phyloP scores from a whole-genome alignment of 441 rosid genomes.

The Pelargonium cotyledonis region DNA sequence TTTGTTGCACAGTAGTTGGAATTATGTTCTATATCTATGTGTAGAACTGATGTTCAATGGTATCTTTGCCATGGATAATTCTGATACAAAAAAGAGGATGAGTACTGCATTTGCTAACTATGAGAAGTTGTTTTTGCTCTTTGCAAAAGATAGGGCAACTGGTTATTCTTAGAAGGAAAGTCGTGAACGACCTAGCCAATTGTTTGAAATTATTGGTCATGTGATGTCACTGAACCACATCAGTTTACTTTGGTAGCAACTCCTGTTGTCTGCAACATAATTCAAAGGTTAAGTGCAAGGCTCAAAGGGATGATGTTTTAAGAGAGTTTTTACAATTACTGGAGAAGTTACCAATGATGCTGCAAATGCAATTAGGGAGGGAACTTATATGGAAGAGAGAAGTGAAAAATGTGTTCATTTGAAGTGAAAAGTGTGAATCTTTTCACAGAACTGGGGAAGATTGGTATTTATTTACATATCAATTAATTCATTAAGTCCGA shows the following conservation, averaged over 20 bases:
- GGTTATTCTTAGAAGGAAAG: not conserved
- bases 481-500: no score
- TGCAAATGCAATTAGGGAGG: conserved; percentile 25
- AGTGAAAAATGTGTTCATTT: conserved; percentile 23
- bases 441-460: no score
- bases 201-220: not conserved
- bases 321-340: conserved; percentile 21
- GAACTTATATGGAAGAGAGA: conserved; percentile 22
- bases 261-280: conserved; percentile 17
- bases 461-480: no score
- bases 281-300: conserved; percentile 22
- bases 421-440: no score
- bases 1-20: not conserved
- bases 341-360: conserved; percentile 25
- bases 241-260: conserved; percentile 13
- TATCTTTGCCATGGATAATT: conserved; percentile 15
- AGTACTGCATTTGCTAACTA: conserved; percentile 19
- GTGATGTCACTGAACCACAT: conserved; percentile 13
- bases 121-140: conserved; percentile 5
- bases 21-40: not conserved
- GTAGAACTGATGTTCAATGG: conserved; percentile 4
- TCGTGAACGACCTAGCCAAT: not conserved
- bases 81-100: conserved; percentile 29
- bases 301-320: conserved; percentile 9
- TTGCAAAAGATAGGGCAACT: not conserved